Conservation (phyloP, 1,284 basidiomycete genomes). For the Ceratobasidium sp. region DNA sequence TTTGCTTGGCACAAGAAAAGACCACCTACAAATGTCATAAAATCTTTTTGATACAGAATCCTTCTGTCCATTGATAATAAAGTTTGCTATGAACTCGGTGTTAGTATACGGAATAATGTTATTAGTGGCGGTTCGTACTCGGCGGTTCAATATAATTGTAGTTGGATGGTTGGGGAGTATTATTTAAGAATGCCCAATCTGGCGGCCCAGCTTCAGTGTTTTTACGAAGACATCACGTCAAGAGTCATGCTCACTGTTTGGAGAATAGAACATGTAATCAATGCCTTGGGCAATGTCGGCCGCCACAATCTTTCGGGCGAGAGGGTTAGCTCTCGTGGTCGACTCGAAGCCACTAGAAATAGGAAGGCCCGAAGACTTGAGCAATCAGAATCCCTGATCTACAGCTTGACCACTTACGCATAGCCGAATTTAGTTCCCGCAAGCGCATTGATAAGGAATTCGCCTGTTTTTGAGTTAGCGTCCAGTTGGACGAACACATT, state of each 20-base stretch:
- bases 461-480: too few species aligned
- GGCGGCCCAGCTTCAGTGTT: neutral
- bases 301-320: slow-evolving; percentile 34
- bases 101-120: neutral
- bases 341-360: slow-evolving; percentile 56
- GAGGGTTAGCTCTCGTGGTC: slow-evolving; percentile 52
- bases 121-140: neutral
- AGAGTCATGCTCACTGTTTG: slow-evolving; percentile 20
- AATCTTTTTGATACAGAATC: slow-evolving; percentile 43
- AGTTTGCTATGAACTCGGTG: neutral
- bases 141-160: slow-evolving; percentile 62
- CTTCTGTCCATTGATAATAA: slow-evolving; percentile 6
- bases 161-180: slow-evolving; percentile 55
- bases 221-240: neutral
- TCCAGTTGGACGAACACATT: too few species aligned
- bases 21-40: slow-evolving; percentile 49
- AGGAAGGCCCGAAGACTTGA: neutral
- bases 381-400: slow-evolving; percentile 17
- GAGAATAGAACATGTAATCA: slow-evolving; percentile 23
- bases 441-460: slow-evolving; percentile 47
- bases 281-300: slow-evolving; percentile 34
- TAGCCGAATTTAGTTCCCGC: slow-evolving; percentile 60
- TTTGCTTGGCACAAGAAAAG: neutral
- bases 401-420: slow-evolving; percentile 53
- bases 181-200: slow-evolving; percentile 59